A percentile compares a stretch with the other conserved stretches of the same genome.
phyloP scores from a whole-genome alignment of 805 yeast genomes.

The Vanderwaltozyma tropicalis region DNA sequence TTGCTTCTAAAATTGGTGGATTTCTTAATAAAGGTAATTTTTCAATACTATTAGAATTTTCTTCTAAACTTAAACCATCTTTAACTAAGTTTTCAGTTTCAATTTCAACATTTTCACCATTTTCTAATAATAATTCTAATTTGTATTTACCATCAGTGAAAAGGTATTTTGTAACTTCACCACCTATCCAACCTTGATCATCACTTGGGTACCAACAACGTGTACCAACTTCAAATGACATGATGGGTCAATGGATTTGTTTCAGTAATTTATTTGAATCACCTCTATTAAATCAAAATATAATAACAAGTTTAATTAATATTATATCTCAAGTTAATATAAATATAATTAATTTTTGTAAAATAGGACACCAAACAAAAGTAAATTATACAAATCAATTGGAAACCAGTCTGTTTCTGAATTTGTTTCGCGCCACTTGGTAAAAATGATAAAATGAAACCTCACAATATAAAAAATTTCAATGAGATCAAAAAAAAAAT shows the following conservation, averaged over 20 bases:
- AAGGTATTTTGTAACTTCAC: constrained; percentile 42
- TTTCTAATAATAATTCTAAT: constrained; percentile 44
- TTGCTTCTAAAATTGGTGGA: constrained; percentile 85
- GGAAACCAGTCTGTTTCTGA: too few relatives aligned
- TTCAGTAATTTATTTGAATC: too few relatives aligned
- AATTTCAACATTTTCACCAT: constrained; percentile 37
- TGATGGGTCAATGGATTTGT: constrained; percentile 1
- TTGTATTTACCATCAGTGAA: constrained; percentile 34
- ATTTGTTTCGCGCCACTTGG: not conserved
- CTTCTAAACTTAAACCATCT: not conserved
- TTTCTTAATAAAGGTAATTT: constrained; percentile 75
- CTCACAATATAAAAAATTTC: too few relatives aligned
- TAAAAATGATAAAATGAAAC: not conserved
- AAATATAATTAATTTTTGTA: too few relatives aligned
- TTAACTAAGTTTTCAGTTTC: constrained; percentile 31
- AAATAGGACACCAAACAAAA: too few relatives aligned
- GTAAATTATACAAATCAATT: too few relatives aligned
- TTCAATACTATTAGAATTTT: constrained; percentile 14
- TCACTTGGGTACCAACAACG: constrained; percentile 75
- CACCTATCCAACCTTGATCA: constrained; percentile 62
- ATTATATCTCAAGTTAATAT: too few relatives aligned
- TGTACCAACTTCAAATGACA: constrained; percentile 45
- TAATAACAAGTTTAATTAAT: too few relatives aligned
- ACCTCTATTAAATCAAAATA: too few relatives aligned
- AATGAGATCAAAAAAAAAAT: too few relatives aligned